A percentile compares a stretch with the other conserved stretches of the same genome.
Evolutionary conservation across 163 green algal species (phyloP).

Genomic region (Volvox carteri): DNA sequence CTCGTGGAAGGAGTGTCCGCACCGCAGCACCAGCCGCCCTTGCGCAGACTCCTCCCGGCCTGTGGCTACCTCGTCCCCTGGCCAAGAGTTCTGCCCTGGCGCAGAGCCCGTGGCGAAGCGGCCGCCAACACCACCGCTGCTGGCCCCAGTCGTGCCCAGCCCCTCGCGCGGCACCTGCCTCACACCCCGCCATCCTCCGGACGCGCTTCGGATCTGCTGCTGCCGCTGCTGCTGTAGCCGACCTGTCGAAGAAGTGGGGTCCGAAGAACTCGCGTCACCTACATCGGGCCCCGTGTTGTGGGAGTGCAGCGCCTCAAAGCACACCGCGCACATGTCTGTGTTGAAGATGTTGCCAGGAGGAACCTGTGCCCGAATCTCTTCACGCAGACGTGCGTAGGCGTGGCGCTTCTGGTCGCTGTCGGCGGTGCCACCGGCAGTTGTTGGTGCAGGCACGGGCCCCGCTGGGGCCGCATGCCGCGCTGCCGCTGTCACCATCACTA

Average conservation of each 20-base stretch:
- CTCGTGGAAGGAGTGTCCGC: slow-evolving; percentile 23
- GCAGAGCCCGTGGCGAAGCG: neutral
- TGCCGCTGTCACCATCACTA: too few relatives aligned
- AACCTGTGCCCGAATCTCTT: neutral
- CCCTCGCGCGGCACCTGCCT: too few relatives aligned
- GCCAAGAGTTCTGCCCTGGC: too few relatives aligned
- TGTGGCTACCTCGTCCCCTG: too few relatives aligned
- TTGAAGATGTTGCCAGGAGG: neutral
- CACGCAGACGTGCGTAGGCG: neutral
- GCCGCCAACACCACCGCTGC: neutral
- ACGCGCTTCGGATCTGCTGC: too few relatives aligned
- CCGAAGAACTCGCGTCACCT: too few relatives aligned
- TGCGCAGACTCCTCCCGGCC: neutral
- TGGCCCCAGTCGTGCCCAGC: neutral
- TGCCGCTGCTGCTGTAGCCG: too few relatives aligned
- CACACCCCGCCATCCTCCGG: too few relatives aligned
- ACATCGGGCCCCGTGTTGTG: too few relatives aligned
- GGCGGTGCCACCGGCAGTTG: too few relatives aligned
- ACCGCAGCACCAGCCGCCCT: slow-evolving; percentile 15
- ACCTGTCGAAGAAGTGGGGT: too few relatives aligned
- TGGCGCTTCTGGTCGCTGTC: neutral
- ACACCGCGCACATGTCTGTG: slow-evolving; percentile 11
- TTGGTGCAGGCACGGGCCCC: too few relatives aligned
- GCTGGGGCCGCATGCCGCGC: neutral
- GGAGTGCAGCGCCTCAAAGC: slow-evolving; percentile 1